A percentile compares a stretch with the other conserved stretches of the same genome.
Conservation (phyloP, 176 grass and related monocot genomes). For the Areca catechu region DNA sequence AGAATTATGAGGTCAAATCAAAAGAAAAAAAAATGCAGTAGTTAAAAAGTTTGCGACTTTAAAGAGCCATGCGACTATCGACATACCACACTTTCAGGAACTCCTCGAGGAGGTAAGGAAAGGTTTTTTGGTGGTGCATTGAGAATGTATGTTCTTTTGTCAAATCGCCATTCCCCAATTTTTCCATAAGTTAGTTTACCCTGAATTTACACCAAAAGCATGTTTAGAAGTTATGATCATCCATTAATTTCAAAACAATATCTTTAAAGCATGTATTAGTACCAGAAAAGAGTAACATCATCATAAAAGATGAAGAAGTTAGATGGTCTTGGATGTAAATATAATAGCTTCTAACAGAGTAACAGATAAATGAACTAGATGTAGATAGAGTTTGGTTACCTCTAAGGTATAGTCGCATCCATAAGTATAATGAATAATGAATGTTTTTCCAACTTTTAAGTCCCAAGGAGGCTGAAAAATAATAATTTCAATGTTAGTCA, state of each 20-base stretch:
- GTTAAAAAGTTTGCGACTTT: too few relatives aligned
- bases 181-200: conserved; percentile 79
- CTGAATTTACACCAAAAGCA: conserved; percentile 17
- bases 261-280: too few relatives aligned
- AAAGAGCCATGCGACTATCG: too few relatives aligned
- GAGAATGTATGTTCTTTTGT: conserved; percentile 62
- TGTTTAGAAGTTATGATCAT: too few relatives aligned
- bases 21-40: too few relatives aligned
- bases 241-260: too few relatives aligned
- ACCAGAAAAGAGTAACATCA: neutral
- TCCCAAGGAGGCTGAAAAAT: conserved; percentile 84
- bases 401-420: conserved; percentile 83
- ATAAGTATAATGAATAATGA: conserved; percentile 97
- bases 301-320: neutral
- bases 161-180: conserved; percentile 97
- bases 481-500: neutral
- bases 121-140: conserved; percentile 73
- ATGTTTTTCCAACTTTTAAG: conserved; percentile 65
- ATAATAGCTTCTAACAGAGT: neutral
- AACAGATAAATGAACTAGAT: neutral
- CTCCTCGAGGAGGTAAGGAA: conserved; percentile 62
- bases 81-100: conserved; percentile 87
- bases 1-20: too few relatives aligned
- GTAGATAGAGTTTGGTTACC: conserved; percentile 32
- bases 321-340: neutral